Base-by-base conservation (phyloP, 805 yeast species). In the Cyberlindnera suaveolens region DNA sequence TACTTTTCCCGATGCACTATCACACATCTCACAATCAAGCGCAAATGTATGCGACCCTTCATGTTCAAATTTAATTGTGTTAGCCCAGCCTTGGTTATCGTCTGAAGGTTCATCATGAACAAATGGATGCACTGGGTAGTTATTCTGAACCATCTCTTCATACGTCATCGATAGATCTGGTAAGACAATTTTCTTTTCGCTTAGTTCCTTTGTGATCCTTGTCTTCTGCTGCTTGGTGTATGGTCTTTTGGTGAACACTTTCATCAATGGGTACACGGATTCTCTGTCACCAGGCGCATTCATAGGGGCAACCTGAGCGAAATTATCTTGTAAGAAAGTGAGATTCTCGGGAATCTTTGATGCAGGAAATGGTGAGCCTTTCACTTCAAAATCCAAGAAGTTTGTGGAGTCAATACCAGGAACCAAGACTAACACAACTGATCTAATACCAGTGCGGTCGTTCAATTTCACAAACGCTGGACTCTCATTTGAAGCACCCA, bases 11-110 rank as follows among this genome's bases (percentile, higher is more conserved):
- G 56, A 48, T 0, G 67, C 74, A 0, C 90, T 64, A 45, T 72
- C 65, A 59, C 96, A 88, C 88, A 91, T 93, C 64, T 91, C 99
- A 68, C 99, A 93, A 64, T 91, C 99, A 16, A 93, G 51, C 0
- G 95, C 93, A 65, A 77, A 87, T 0, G 84, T 77, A 44, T 71
- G 79, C 0, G 84, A 73, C 0, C 80, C 82, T 9, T 70, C 79
- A 48, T 77, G 81, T 1, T 73, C 75, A 47, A 78, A 75, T 1
- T 56, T 43, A 13, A 33, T 50, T 0, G 95, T 83, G 35, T 76
- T 76, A 1, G 67, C 71, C 81, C 84, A 84, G 4, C 67, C 72
- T 1, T 53, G 56, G 5, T 33, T 26, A 4, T 20, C 20, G n/a
- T 42, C 33, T 5, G 42, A 43, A 9, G 39, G 29, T 0, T 36